Evolutionary conservation across 768 basidiomycete genomes (phyloP).

Genomic region (Phlegmacium glaucopus): DNA sequence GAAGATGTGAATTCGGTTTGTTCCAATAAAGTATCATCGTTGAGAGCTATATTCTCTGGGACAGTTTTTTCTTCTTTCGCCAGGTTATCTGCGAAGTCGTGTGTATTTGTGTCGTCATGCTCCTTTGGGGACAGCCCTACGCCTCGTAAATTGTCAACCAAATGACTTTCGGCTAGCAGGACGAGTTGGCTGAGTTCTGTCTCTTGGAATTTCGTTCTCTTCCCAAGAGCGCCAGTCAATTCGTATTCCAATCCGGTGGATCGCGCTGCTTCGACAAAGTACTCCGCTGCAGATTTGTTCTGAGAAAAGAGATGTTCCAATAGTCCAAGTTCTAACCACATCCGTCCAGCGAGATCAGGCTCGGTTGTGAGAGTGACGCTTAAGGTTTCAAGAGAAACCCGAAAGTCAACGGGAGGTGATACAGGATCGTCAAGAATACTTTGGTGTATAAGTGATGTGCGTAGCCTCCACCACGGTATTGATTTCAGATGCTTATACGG

Average conservation of each 20-base stretch:
- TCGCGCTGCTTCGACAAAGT: constrained; percentile 74
- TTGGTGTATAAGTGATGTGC: constrained; percentile 68
- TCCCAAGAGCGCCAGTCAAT: constrained; percentile 89
- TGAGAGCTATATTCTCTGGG: constrained; percentile 80
- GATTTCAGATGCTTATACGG: constrained; percentile 49
- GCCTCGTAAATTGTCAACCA: constrained; percentile 25
- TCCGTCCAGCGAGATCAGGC: constrained; percentile 62
- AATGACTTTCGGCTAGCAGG: constrained; percentile 83
- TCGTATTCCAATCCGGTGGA: constrained; percentile 83
- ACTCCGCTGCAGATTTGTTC: constrained; percentile 74
- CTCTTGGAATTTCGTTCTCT: constrained; percentile 91
- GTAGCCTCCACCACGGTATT: constrained; percentile 80
- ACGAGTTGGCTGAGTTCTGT: constrained; percentile 86
- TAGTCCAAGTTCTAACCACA: constrained; percentile 75
- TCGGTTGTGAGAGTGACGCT: constrained; percentile 38
- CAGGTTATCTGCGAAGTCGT: constrained; percentile 7
- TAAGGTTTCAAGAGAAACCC: constrained; percentile 41
- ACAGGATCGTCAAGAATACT: constrained; percentile 85
- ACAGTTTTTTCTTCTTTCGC: constrained; percentile 27
- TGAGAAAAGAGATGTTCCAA: constrained; percentile 72
- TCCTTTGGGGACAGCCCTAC: constrained; percentile 7
- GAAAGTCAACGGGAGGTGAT: constrained; percentile 42
- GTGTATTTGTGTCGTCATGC: constrained; percentile 4
- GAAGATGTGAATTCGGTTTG: constrained; percentile 89
- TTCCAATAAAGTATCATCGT: constrained; percentile 96